A percentile compares a stretch with the other conserved stretches of the same genome.
Conservation (phyloP, 805 yeast species). For the Cyberlindnera xishuangbannaensis region DNA sequence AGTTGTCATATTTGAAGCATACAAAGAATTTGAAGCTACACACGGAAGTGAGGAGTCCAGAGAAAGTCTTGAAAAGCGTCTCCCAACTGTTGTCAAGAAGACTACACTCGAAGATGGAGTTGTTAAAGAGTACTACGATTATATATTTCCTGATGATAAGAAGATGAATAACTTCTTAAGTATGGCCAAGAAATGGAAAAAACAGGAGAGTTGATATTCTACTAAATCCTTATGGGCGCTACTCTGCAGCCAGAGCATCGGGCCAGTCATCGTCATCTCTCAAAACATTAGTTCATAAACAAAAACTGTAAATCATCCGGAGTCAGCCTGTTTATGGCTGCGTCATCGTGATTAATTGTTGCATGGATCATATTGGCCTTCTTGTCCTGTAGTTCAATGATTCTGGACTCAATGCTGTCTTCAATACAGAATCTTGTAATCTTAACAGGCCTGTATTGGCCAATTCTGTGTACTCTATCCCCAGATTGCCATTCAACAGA, state of each 20-base stretch:
- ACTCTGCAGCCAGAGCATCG: no score
- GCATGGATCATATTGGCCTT: constrained; percentile 98
- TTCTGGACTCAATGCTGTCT: constrained; percentile 94
- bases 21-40: constrained; percentile 54
- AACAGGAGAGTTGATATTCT: no score
- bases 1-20: constrained; percentile 50
- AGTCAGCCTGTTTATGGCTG: constrained; percentile 81
- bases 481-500: constrained; percentile 98
- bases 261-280: no score
- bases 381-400: constrained; percentile 92
- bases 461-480: constrained; percentile 96
- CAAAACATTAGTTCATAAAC: constrained; percentile 57
- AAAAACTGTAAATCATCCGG: constrained; percentile 94
- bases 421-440: constrained; percentile 91
- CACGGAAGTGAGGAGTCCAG: constrained; percentile 48
- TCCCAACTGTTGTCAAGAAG: constrained; percentile 50
- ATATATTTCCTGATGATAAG: constrained; percentile 62
- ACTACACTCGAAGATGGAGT: constrained; percentile 37
- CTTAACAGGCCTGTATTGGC: constrained; percentile 90
- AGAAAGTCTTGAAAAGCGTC: constrained; percentile 34
- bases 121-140: constrained; percentile 52
- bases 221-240: no score
- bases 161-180: constrained; percentile 33
- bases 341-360: constrained; percentile 87
- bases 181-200: constrained; percentile 46